These are phyloP conservation scores for Candida sonorensis DNA, from an alignment of 805 yeast species.

Conservation along the genomic window DNA sequence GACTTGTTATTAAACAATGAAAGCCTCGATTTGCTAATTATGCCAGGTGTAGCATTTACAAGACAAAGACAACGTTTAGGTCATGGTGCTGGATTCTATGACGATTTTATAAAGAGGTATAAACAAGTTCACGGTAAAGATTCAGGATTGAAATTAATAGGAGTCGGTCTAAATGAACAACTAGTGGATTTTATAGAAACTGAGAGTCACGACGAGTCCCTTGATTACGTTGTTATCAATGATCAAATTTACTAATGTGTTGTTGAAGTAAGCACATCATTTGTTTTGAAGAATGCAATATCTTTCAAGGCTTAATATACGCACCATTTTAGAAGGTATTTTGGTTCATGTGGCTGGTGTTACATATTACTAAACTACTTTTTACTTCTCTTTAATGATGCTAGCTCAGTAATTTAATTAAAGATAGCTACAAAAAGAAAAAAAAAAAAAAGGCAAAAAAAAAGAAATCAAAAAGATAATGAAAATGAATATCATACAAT, in stretches of 20 bases:
- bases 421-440: no score
- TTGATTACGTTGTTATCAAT: conserved; percentile 49
- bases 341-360: no score
- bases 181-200: conserved; percentile 33
- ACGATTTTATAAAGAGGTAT: conserved; percentile 58
- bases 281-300: no score
- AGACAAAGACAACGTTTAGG: conserved; percentile 52
- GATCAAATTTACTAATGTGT: conserved; percentile 18
- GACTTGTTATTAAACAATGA: conserved; percentile 14
- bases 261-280: no score
- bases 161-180: conserved; percentile 63
- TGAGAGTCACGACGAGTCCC: conserved; percentile 56
- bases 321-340: no score
- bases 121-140: conserved; percentile 21
- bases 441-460: no score
- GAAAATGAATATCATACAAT: no score
- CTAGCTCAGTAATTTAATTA: no score
- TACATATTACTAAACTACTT: no score
- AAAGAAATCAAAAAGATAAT: no score
- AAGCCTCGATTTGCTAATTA: conserved; percentile 58
- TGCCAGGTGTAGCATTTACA: conserved; percentile 86
- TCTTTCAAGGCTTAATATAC: no score
- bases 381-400: no score
- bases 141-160: conserved; percentile 41
- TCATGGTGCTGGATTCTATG: conserved; percentile 92